Base-by-base conservation (phyloP, 176 grass and related monocot genomes). In the Bothriochloa decipiens region DNA sequence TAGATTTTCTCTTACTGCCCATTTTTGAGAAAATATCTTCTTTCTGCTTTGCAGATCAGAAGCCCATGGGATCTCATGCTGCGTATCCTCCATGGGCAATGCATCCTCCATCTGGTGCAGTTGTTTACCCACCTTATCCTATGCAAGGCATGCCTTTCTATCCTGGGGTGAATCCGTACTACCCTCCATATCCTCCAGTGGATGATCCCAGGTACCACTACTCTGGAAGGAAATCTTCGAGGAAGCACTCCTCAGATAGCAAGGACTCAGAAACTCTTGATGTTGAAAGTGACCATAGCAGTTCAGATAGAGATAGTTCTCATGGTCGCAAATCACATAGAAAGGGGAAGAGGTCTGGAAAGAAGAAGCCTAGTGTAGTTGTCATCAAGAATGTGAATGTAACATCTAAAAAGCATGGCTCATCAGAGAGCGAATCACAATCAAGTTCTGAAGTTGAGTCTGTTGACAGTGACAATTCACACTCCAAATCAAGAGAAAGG, bases 111-210 rank as follows among this genome's bases (percentile, higher is more conserved):
- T 85, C 79, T 81, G 91, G 86, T 62, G 69, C 83, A 66, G 75
- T 80, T 71, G 63, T 60, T 50, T 88, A 90, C 65, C 92, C 90
- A 35, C 90, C 93, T 64, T 95, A 97, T 76, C 43, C 78, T 40
- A 93, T 95, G 87, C 93, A 99, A 88, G 87, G 89, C 60, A 90
- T 95, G 85, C 93, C 93, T 40, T 96, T 94, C 74, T 96, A 96
- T 83, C 97, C 89, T 65, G 92, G 92, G 13, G 72, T 68, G 37
- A 85, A 81, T 65, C 87, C 92, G 16, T 97, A 97, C 76, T 91
- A 77, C 65, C 89, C 84, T 79, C 82, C 88, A 68, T 97, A 97
- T 68, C 91, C 93, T 82, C 93, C 90, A 41, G 68, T 74, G 39
- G 97, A 99, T 27, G 91, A 93, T 75, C 78, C 78, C 40, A 92